These are phyloP conservation scores for Saraca asoca DNA, from an alignment of 331 rosid species.

Conservation along the genomic window DNA sequence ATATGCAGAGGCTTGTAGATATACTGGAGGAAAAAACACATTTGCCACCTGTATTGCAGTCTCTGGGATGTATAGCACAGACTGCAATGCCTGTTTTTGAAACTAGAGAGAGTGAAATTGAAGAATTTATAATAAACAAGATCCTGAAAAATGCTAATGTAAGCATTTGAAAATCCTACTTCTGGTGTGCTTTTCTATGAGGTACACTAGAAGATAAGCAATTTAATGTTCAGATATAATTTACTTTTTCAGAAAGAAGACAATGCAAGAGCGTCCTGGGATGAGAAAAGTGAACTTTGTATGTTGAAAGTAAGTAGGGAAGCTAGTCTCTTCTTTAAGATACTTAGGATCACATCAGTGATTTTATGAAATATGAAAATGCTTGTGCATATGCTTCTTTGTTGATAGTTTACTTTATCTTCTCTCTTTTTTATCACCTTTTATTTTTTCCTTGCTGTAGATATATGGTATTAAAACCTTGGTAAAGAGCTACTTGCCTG, in stretches of 20 bases:
- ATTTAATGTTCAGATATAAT: conserved; percentile 33
- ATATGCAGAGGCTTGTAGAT: conserved; percentile 85
- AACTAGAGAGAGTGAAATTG: conserved; percentile 86
- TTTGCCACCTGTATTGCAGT: conserved; percentile 90
- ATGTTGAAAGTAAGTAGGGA: conserved; percentile 73
- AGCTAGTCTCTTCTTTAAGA: conserved; percentile 22
- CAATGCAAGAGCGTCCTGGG: conserved; percentile 61
- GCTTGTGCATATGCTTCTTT: too few species aligned
- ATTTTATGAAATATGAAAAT: too few species aligned
- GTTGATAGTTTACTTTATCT: conserved; percentile 8
- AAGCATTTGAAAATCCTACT: conserved; percentile 39
- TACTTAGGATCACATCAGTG: too few species aligned
- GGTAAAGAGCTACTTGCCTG: conserved; percentile 88
- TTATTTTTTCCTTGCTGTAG: conserved; percentile 47
- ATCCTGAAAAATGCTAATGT: conserved; percentile 70
- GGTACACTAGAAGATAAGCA: conserved; percentile 20
- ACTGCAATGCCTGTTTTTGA: conserved; percentile 95
- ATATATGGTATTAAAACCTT: conserved; percentile 88
- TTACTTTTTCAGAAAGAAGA: conserved; percentile 59
- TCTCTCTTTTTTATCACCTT: not conserved
- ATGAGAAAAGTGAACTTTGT: conserved; percentile 79
- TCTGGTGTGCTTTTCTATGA: conserved; percentile 24
- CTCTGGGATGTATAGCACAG: conserved; percentile 95
- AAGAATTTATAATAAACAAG: conserved; percentile 68
- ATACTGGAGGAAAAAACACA: conserved; percentile 79